Evolutionary conservation across 164 flowering plant genomes (phyloP).

Genomic region (Macadamia tetraphylla): DNA sequence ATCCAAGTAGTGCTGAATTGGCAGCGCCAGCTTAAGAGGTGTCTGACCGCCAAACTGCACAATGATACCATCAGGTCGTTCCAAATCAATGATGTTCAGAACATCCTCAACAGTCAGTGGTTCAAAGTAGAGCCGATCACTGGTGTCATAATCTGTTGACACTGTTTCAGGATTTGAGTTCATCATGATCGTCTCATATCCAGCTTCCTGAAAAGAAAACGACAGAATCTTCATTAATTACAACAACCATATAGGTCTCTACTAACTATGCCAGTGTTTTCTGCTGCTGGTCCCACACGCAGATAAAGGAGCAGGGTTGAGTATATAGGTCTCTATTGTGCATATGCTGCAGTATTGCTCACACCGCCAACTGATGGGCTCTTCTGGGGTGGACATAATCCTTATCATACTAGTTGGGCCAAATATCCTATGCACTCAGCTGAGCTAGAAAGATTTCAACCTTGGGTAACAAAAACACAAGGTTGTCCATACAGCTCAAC

Average conservation of each 20-base stretch:
- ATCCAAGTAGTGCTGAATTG: conserved; percentile 12
- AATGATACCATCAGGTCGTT: conserved; percentile 87
- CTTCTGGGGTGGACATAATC: no score
- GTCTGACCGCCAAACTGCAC: conserved; percentile 39
- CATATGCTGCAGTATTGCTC: not conserved
- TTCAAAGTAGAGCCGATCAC: conserved; percentile 95
- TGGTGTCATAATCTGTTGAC: conserved; percentile 95
- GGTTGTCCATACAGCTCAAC: no score
- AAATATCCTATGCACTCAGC: no score
- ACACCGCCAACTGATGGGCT: not conserved
- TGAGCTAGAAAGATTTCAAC: no score
- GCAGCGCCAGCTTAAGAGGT: conserved; percentile 19
- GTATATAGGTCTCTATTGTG: not conserved
- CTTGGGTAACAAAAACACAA: no score
- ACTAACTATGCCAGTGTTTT: no score
- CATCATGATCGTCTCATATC: conserved; percentile 95
- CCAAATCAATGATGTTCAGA: conserved; percentile 72
- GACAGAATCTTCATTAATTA: not conserved
- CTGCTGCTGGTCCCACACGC: no score
- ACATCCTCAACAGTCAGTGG: conserved; percentile 96
- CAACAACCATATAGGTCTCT: no score
- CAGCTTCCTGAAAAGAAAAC: conserved; percentile 52
- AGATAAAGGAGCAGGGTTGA: no score
- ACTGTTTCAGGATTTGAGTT: conserved; percentile 97
- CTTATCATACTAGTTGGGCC: not conserved